These are phyloP conservation scores for Eimeria sp. DNA, from an alignment of 169 alveolate species.

Conservation along the genomic window DNA sequence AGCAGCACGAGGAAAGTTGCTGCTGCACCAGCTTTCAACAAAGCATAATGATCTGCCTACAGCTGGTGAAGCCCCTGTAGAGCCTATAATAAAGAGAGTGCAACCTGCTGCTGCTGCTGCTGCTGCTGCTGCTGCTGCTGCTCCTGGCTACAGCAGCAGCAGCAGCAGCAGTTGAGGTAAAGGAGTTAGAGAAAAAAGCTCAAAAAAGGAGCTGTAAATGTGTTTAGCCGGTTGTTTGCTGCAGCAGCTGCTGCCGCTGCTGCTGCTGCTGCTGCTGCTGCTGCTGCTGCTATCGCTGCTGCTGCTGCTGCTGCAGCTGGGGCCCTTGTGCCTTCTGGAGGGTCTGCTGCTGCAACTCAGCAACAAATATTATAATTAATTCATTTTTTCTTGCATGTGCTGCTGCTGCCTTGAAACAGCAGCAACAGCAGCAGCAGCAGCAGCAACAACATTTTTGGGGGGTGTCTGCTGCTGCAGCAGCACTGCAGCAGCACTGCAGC, in stretches of 20 bases:
- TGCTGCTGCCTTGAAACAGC: conserved; percentile 11
- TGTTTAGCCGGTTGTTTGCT: too few species aligned
- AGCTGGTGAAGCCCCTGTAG: conserved; percentile 5
- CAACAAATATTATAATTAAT: not conserved
- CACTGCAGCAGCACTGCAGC: too few species aligned
- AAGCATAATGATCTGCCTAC: conserved; percentile 8
- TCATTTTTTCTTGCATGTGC: not conserved
- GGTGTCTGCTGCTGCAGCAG: too few species aligned
- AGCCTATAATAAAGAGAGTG: too few species aligned
- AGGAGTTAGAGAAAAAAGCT: too few species aligned
- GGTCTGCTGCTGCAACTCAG: conserved; percentile 51
- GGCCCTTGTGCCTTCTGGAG: conserved; percentile 29
- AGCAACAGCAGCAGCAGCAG: not conserved
- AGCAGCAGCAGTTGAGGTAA: conserved; percentile 25
- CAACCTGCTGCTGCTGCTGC: not conserved
- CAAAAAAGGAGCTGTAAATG: too few species aligned
- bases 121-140: conserved; percentile 47
- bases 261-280: conserved; percentile 19
- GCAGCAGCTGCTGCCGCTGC: conserved; percentile 7
- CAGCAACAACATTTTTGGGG: not conserved
- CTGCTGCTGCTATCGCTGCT: conserved; percentile 10
- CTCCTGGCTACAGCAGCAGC: conserved; percentile 36
- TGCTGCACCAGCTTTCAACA: conserved; percentile 16
- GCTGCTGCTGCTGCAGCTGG: conserved; percentile 47
- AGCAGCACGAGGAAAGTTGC: not conserved